Percentiles rank a stretch among this genome's conserved stretches.
phyloP scores from a whole-genome alignment of 257 asterid genomes.

The Verbena officinalis region DNA sequence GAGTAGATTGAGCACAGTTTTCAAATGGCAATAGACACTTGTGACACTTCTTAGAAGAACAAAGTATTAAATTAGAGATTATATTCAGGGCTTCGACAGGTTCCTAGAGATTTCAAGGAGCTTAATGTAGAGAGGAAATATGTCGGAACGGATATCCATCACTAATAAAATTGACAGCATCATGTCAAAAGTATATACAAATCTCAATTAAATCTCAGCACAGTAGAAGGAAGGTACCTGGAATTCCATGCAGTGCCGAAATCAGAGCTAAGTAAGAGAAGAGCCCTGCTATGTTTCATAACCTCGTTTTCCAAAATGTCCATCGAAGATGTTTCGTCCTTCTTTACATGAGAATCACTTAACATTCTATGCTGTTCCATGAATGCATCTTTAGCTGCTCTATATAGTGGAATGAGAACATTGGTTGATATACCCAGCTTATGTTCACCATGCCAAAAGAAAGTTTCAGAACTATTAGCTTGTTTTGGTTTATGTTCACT shows the following conservation, averaged over 20 bases:
- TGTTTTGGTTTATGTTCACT: conserved; percentile 28
- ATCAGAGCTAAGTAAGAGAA: conserved; percentile 81
- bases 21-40: conserved; percentile 7
- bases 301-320: conserved; percentile 51
- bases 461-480: conserved; percentile 32
- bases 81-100: conserved; percentile 3
- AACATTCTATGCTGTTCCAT: conserved; percentile 46
- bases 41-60: conserved; percentile 1
- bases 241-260: conserved; percentile 95
- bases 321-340: conserved; percentile 28
- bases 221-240: conserved; percentile 47
- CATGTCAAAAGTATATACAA: neutral
- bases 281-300: conserved; percentile 85
- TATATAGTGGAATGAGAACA: conserved; percentile 62
- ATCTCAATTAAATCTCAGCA: neutral
- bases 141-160: conserved; percentile 7
- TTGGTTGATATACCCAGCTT: conserved; percentile 80
- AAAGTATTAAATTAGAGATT: neutral
- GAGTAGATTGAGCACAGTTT: too few species aligned
- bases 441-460: conserved; percentile 72
- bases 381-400: conserved; percentile 73
- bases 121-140: conserved; percentile 14
- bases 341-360: conserved; percentile 28
- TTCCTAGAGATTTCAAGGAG: neutral
- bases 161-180: neutral